phyloP scores from a whole-genome alignment of 352 stramenopile species.

The Hyaloperonospora brassicae region DNA sequence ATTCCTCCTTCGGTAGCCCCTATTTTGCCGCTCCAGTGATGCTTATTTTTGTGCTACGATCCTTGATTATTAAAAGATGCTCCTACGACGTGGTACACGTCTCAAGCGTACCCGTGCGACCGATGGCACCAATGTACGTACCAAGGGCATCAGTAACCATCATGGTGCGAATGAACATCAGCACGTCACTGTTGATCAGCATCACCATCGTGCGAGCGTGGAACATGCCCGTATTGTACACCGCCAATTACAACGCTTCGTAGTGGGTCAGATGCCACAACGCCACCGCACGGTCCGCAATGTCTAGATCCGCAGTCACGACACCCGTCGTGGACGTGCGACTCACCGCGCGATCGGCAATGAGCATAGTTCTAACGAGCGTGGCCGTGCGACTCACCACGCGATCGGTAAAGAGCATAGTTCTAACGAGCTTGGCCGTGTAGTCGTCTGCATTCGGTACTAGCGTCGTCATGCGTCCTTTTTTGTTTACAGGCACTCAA shows the following conservation, averaged over 20 bases:
- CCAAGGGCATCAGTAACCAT: conserved; percentile 73
- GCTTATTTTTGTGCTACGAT: conserved; percentile 48
- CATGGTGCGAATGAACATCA: conserved; percentile 81
- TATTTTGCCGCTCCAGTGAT: too few species aligned
- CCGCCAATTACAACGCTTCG: conserved; percentile 69
- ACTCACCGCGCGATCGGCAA: conserved; percentile 75
- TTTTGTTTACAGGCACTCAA: conserved; percentile 59
- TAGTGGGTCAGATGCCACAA: conserved; percentile 74
- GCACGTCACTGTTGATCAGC: conserved; percentile 69
- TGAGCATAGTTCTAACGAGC: conserved; percentile 57
- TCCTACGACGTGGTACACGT: conserved; percentile 80
- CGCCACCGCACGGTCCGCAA: conserved; percentile 63
- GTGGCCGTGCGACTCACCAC: too few species aligned
- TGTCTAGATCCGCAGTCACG: conserved; percentile 72
- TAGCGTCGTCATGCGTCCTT: conserved; percentile 68
- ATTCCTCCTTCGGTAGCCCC: too few species aligned
- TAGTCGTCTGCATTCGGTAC: conserved; percentile 80
- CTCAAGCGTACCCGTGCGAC: conserved; percentile 45
- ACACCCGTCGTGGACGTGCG: conserved; percentile 80
- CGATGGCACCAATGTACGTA: conserved; percentile 69
- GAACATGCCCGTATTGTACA: conserved; percentile 82
- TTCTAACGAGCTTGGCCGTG: too few species aligned
- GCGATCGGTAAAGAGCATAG: too few species aligned
- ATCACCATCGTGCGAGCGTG: conserved; percentile 80
- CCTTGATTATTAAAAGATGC: conserved; percentile 72